Base-by-base conservation (phyloP, 805 yeast genomes). In the Brettanomyces anomalus region DNA sequence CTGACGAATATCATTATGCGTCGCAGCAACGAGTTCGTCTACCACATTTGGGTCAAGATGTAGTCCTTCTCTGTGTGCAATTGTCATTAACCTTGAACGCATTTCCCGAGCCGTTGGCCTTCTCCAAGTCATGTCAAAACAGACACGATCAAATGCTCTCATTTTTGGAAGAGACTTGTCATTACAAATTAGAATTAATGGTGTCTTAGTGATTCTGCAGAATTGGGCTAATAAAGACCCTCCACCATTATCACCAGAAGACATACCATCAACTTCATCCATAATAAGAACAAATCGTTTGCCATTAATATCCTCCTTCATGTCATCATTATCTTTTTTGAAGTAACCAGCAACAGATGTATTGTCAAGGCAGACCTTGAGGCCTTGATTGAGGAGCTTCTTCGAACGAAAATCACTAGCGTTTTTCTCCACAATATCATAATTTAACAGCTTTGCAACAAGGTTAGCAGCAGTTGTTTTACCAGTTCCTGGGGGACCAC, bases 221-320 rank as follows among this genome's bases (percentile, higher is more conserved):
- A 86, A 82, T 34, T 82, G 79, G 0, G 97, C 87, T 62, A 93
- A 71, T 46, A 88, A 94, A 19, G 96, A 97, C 21, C 93, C 96
- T 49, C 99, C 99, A 47, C 99, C 99, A 53, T 93, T 81, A 63
- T 93, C 99, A 49, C 99, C 99, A 57, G 94, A 88, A 34, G 96
- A 86, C 97, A 93, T 93, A 52, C 99, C 99, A 61, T 93, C 99
- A 26, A 93, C 97, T 66, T 93, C 99, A 65, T 93, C 99, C 97
- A 93, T 88, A 49, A 93, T 83, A 38, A 93, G 70, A 43, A 88
- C 86, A 52, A 90, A 79, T 46, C 75, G 79, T 41, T 74, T 71
- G 39, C 73, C 53, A 19, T 53, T 53, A 28, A 49, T 43, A 42
- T 48, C 47, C 35, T 47, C 41, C 28, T 24, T 24, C 10, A 24